Base-by-base conservation (phyloP, 768 basidiomycete genomes). In the Tulasnella sp. region DNA sequence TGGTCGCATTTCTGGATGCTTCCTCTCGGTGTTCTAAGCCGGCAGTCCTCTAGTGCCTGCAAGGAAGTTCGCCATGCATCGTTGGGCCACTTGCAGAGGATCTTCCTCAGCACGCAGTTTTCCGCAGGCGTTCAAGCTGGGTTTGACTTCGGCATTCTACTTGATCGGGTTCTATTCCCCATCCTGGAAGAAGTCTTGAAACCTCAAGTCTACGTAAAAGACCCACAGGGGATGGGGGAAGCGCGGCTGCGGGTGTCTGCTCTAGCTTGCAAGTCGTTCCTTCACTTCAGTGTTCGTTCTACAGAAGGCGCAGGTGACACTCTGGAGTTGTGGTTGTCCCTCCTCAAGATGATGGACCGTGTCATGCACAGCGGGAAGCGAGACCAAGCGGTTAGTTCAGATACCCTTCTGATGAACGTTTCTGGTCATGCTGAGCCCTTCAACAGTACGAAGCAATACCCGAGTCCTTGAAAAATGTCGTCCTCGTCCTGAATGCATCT, bases 401-500 rank as follows among this genome's bases (percentile, higher is more conserved):
- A 78, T 2, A 28, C 31, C 16, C n/a, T 72, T 37, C 14, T 72
- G 42, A 34, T 77, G 1, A 14, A 22, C 6, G 3, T 22, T 16
- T 75, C 74, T 28, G 24, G 9, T 31, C 34, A 40, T 3, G 12
- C 74, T 75, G 8, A 75, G 34, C 20, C n/a, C 22, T 50, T 44
- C 37, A 34, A 58, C 81, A 99, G 97, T 93, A 93, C 85, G 98
- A 99, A 85, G 97, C 97, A 0, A 90, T 98, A 28, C 96, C 96
- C 0, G 98, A 99, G 86, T 97, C 96, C 1, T 89, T 99, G 83
- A 99, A 98, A 87, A 99, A 99, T 84, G 94, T 97, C 75, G 87
- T 99, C 22, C 89, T 99, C 74, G 97, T 99, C 75, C 97, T 99
- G 96, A 93, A 96, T 83, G 95, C 96, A 1, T 93, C 93, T 0